Percentiles rank a stretch among this genome's conserved stretches.
These are phyloP conservation scores for Chenopodium quinoa DNA, from an alignment of 148 eudicot species.

Conservation along the genomic window DNA sequence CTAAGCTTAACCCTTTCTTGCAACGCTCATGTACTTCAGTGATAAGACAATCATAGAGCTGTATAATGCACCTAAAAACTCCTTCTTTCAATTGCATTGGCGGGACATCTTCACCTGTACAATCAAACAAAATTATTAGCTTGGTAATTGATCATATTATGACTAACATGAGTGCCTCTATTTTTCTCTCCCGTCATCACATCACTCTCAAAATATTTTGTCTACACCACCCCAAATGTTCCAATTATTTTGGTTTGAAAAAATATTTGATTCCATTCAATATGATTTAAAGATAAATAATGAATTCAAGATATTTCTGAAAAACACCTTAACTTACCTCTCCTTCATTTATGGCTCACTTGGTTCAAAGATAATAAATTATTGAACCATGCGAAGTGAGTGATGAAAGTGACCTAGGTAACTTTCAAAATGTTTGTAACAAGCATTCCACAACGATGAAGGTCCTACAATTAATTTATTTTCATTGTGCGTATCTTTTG, in stretches of 20 bases:
- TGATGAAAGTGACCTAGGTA: not conserved
- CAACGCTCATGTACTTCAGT: slow-evolving; percentile 99
- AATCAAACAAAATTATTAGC: slow-evolving; percentile 20
- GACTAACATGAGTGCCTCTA: too few species aligned
- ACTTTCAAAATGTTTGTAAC: not conserved
- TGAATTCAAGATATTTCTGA: not conserved
- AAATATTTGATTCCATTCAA: too few species aligned
- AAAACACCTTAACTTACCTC: not conserved
- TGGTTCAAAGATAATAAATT: not conserved
- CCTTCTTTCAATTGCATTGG: slow-evolving; percentile 99
- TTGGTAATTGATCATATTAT: too few species aligned
- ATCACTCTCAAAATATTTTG: too few species aligned
- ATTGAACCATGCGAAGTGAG: not conserved
- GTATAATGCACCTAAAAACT: slow-evolving; percentile 91
- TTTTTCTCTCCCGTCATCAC: too few species aligned
- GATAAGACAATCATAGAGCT: slow-evolving; percentile 92
- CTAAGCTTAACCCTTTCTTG: slow-evolving; percentile 91
- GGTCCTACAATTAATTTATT: too few species aligned
- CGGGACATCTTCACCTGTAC: slow-evolving; percentile 91
- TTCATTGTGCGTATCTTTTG: too few species aligned
- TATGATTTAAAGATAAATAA: not conserved
- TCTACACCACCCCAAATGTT: too few species aligned
- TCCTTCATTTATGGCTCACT: not conserved
- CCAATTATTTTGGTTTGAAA: too few species aligned
- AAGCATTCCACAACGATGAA: not conserved